Percentiles rank a stretch among this genome's conserved stretches.
phyloP scores from a whole-genome alignment of 345 rosid species.

The Pistacia vera region DNA sequence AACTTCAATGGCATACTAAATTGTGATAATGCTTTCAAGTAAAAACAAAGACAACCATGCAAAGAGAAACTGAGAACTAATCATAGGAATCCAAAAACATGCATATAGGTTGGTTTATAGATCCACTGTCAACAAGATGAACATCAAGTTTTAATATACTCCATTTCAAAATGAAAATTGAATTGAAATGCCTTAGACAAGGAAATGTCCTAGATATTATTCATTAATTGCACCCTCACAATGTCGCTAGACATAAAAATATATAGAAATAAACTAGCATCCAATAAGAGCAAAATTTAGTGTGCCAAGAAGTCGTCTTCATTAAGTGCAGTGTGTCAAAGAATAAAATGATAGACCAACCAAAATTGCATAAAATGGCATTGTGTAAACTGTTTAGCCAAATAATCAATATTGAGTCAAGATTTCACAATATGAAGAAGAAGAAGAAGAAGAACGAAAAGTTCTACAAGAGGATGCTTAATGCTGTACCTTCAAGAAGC shows the following conservation, averaged over 20 bases:
- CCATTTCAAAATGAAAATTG: background rate
- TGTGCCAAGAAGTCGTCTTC: background rate
- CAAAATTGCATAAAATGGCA: background rate
- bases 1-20: background rate
- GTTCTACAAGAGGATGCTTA: background rate
- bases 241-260: background rate
- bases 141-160: slow-evolving; percentile 1
- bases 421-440: background rate
- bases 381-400: slow-evolving; percentile 1
- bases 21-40: background rate
- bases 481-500: slow-evolving; percentile 77
- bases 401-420: background rate
- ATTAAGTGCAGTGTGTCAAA: background rate
- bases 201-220: too few relatives aligned
- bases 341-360: background rate
- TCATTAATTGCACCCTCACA: background rate
- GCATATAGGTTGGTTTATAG: background rate
- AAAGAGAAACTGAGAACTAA: background rate
- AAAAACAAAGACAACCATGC: background rate
- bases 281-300: background rate
- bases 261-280: background rate
- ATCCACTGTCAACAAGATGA: background rate
- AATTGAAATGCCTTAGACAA: background rate
- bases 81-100: background rate
- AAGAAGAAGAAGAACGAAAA: background rate